Conservation (phyloP, 345 rosid species). For the Rubroshorea leprosula region DNA sequence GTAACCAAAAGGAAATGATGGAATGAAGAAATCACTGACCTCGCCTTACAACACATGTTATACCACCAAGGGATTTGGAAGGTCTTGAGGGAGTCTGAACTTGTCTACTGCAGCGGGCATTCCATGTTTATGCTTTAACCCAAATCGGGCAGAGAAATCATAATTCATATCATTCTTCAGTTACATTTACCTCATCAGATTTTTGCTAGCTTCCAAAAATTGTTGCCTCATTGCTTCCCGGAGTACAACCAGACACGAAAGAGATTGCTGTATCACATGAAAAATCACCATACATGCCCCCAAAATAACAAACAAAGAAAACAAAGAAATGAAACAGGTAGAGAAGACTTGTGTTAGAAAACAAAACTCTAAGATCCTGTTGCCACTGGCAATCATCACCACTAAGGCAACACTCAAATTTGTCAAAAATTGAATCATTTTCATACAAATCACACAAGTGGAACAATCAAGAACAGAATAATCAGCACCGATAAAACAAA, state of each 20-base stretch:
- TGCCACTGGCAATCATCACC: constrained; percentile 84
- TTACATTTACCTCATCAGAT: constrained; percentile 77
- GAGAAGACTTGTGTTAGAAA: constrained; percentile 8
- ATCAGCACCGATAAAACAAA: constrained; percentile 14
- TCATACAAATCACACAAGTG: constrained; percentile 98
- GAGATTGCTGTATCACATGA: constrained; percentile 53
- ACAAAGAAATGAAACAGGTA: constrained; percentile 2
- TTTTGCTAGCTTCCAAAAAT: constrained; percentile 98
- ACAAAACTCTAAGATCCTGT: constrained; percentile 96
- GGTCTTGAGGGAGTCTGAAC: constrained; percentile 91
- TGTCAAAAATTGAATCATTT: constrained; percentile 96
- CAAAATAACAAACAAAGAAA: constrained; percentile 9
- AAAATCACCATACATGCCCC: constrained; percentile 23
- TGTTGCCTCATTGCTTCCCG: constrained; percentile 71
- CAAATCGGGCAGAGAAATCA: constrained; percentile 5
- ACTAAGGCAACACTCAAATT: constrained; percentile 95
- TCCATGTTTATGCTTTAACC: constrained; percentile 12
- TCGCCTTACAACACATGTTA: constrained; percentile 90
- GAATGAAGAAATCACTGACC: constrained; percentile 39
- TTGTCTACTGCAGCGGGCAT: constrained; percentile 55
- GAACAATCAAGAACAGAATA: constrained; percentile 15
- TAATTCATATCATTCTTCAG: background rate
- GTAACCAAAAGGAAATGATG: background rate
- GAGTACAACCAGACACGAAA: constrained; percentile 79
- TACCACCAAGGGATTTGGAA: constrained; percentile 77